Evolutionary conservation across 169 alveolate genomes (phyloP).

Genomic region (Cryptosporidium baileyi): DNA sequence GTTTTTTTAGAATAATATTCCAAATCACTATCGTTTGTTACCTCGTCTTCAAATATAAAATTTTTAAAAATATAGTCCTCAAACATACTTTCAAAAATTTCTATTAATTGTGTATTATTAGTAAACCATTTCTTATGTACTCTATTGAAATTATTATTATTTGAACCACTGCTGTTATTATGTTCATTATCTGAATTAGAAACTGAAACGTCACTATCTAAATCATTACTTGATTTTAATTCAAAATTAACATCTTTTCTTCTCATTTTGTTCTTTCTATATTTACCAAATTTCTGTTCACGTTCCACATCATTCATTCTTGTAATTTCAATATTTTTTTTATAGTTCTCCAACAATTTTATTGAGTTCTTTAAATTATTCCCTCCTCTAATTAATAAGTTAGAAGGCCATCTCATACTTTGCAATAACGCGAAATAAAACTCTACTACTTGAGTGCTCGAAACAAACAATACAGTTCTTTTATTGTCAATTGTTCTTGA

Average conservation of each 20-base stretch:
- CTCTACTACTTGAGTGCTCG: constrained; percentile 65
- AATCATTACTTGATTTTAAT: background rate
- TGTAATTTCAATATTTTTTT: background rate
- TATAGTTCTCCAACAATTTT: constrained; percentile 10
- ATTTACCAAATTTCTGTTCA: background rate
- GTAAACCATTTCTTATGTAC: constrained; percentile 48
- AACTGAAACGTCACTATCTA: background rate
- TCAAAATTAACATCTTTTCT: background rate
- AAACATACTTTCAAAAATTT: constrained; percentile 51
- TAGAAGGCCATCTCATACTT: constrained; percentile 64
- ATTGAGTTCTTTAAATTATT: constrained; percentile 20
- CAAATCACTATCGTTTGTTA: background rate
- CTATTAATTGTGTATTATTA: constrained; percentile 12
- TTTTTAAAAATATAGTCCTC: constrained; percentile 33
- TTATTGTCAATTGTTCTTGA: constrained; percentile 14
- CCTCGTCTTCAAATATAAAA: constrained; percentile 44
- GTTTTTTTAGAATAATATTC: background rate
- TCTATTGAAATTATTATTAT: background rate
- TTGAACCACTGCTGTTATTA: background rate
- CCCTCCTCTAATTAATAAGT: constrained; percentile 38
- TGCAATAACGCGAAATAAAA: constrained; percentile 43
- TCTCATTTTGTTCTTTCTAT: background rate
- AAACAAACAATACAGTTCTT: constrained; percentile 60
- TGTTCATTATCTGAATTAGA: constrained; percentile 5
- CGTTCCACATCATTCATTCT: background rate